These are phyloP conservation scores for Aspergillus conjunctus DNA, from an alignment of 495 filamentous ascomycete species.

Conservation along the genomic window DNA sequence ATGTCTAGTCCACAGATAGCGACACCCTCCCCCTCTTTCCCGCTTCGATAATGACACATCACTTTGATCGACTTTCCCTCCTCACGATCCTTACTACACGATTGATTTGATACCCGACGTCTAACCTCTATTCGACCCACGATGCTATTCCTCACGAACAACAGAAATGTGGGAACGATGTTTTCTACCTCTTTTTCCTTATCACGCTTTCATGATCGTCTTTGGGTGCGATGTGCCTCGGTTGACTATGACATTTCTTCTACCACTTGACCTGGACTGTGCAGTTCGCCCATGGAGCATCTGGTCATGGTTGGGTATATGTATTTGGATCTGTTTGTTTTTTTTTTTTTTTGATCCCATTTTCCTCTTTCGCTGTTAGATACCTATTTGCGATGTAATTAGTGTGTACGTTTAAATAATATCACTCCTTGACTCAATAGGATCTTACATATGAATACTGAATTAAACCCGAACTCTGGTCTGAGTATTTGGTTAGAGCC, in stretches of 20 bases:
- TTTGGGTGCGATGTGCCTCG: conserved; percentile 21
- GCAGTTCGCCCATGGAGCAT: conserved; percentile 3
- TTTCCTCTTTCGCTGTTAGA: conserved; percentile 32
- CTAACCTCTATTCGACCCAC: not conserved
- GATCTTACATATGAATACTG: conserved; percentile 1
- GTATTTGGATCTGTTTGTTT: not conserved
- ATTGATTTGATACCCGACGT: conserved; percentile 15
- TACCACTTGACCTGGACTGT: conserved; percentile 9
- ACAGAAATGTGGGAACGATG: not conserved
- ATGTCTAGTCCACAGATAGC: not conserved
- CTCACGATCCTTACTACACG: conserved; percentile 11
- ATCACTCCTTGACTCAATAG: not conserved
- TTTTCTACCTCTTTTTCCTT: conserved; percentile 9
- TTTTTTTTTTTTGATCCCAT: too few species aligned
- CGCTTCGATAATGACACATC: not conserved
- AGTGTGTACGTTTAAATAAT: conserved; percentile 19
- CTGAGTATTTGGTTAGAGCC: not conserved
- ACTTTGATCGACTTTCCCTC: not conserved
- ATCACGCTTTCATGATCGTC: conserved; percentile 22
- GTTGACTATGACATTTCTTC: conserved; percentile 21
- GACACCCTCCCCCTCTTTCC: not conserved
- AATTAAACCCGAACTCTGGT: too few species aligned
- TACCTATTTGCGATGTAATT: conserved; percentile 47
- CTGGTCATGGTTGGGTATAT: conserved; percentile 24
- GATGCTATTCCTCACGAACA: not conserved